Evolutionary conservation across 345 rosid species (phyloP).

Genomic region (Eutrema yunnanense): DNA sequence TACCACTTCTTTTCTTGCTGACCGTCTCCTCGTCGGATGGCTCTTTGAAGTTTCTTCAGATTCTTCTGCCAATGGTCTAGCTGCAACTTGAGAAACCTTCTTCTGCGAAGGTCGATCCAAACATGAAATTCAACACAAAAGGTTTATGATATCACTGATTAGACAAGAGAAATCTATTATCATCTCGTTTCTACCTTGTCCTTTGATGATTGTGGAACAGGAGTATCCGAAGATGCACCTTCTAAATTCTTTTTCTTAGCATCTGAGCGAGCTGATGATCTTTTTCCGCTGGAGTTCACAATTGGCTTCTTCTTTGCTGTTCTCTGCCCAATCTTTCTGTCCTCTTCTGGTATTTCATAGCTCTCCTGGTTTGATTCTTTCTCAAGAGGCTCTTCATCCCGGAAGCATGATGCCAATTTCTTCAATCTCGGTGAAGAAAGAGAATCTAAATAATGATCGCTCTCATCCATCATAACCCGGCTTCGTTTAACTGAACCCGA

Average conservation of each 20-base stretch:
- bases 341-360: slow-evolving; percentile 16
- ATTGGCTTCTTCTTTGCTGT: slow-evolving; percentile 16
- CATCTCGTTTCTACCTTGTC: slow-evolving; percentile 36
- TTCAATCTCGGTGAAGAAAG: slow-evolving; percentile 21
- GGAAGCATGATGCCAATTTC: slow-evolving; percentile 18
- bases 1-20: slow-evolving; percentile 45
- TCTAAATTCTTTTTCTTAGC: slow-evolving; percentile 16
- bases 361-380: slow-evolving; percentile 30
- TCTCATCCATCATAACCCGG: slow-evolving; percentile 26
- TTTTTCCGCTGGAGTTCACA: slow-evolving; percentile 14
- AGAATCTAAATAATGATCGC: slow-evolving; percentile 35
- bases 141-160: neutral
- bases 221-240: slow-evolving; percentile 17
- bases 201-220: slow-evolving; percentile 28
- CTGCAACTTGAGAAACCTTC: slow-evolving; percentile 16
- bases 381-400: slow-evolving; percentile 26
- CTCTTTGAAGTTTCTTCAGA: slow-evolving; percentile 35
- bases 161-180: slow-evolving; percentile 13
- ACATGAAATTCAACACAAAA: slow-evolving; percentile 8
- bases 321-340: slow-evolving; percentile 21
- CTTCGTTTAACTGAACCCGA: slow-evolving; percentile 33
- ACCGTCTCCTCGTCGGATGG: slow-evolving; percentile 32
- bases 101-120: slow-evolving; percentile 33
- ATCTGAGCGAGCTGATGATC: slow-evolving; percentile 15
- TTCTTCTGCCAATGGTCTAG: slow-evolving; percentile 23